Conservation (phyloP, 495 filamentous ascomycete species). For the Podospora tetraspora region DNA sequence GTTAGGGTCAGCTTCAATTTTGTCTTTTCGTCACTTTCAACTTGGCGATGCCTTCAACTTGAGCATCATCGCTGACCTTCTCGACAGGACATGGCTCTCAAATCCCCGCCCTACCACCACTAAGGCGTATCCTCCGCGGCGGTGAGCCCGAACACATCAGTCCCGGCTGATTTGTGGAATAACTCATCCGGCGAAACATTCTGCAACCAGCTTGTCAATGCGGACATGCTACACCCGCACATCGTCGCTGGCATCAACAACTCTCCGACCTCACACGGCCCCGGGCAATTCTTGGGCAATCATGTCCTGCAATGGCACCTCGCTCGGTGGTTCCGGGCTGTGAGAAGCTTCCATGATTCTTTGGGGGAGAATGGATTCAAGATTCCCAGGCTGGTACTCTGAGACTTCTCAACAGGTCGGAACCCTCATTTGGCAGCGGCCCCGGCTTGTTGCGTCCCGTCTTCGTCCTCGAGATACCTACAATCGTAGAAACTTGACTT, state of each 20-base stretch:
- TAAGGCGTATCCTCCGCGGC: too few relatives aligned
- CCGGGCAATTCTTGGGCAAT: not conserved
- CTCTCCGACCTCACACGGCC: not conserved
- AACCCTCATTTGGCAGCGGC: too few relatives aligned
- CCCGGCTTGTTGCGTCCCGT: too few relatives aligned
- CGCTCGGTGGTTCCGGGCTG: not conserved
- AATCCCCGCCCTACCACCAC: not conserved
- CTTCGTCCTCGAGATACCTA: too few relatives aligned
- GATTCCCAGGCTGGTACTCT: too few relatives aligned
- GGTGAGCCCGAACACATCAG: not conserved
- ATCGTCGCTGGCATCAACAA: not conserved
- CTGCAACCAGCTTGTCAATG: constrained; percentile 2
- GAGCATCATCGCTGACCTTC: not conserved
- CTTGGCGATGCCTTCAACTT: not conserved
- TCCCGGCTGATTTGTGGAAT: not conserved
- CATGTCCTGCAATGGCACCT: not conserved
- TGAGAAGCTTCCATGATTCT: not conserved
- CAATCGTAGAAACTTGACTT: too few relatives aligned
- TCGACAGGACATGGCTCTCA: not conserved
- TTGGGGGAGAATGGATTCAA: too few relatives aligned
- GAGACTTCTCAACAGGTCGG: too few relatives aligned
- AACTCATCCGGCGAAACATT: not conserved
- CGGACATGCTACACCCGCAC: not conserved
- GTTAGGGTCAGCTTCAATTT: not conserved
- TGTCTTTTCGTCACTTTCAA: not conserved